Conservation (phyloP, 305 asterid genomes). For the Solanum hybrid region DNA sequence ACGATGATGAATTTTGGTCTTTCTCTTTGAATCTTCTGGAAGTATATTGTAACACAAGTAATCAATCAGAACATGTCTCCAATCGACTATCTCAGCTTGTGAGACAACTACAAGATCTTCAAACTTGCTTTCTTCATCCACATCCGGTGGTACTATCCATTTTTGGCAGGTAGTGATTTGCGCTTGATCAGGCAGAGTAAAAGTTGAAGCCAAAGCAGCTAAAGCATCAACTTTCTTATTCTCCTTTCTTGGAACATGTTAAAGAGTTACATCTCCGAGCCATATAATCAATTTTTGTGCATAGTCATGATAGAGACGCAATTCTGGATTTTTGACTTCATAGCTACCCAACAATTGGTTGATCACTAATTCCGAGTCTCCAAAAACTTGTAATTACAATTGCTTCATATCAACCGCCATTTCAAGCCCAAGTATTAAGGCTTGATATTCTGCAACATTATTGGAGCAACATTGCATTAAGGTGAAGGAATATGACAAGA, state of each 20-base stretch:
- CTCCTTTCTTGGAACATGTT: neutral
- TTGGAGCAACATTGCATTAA: neutral
- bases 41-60: neutral
- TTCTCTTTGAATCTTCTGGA: neutral
- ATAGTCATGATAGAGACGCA: neutral
- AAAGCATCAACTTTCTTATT: neutral
- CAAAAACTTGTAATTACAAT: neutral
- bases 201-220: neutral
- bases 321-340: neutral
- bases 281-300: neutral
- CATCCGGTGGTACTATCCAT: neutral
- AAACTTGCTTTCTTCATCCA: neutral
- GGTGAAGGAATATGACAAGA: neutral
- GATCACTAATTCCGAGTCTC: neutral
- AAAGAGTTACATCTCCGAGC: neutral
- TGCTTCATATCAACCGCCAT: neutral
- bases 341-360: neutral
- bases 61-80: neutral
- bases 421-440: neutral
- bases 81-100: neutral
- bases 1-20: neutral
- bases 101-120: neutral
- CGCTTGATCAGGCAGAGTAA: neutral
- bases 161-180: neutral
- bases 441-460: neutral